phyloP scores from a whole-genome alignment of 345 rosid genomes.

The Kernera saxatilis region DNA sequence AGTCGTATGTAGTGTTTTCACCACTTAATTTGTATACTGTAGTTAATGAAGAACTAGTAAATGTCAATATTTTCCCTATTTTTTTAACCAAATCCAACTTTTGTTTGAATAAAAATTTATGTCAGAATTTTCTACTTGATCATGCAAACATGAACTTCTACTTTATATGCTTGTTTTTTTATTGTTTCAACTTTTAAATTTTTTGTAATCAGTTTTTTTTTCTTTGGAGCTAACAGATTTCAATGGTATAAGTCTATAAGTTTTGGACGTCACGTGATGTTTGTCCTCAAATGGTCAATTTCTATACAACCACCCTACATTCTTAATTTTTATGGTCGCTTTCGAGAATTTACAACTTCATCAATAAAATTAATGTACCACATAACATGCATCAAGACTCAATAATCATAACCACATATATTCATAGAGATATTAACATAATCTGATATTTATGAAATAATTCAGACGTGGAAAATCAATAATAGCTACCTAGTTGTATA shows the following conservation, averaged over 20 bases:
- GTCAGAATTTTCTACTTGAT: not conserved
- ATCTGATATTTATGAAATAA: not conserved
- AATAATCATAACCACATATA: not conserved
- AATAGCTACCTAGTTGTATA: not conserved
- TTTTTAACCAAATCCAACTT: no score
- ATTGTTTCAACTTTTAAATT: not conserved
- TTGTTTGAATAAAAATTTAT: not conserved
- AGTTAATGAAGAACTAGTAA: no score
- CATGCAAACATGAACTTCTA: not conserved
- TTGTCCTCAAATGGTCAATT: not conserved
- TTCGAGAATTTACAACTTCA: not conserved
- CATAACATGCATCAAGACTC: slow-evolving; percentile 4
- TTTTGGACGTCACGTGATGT: slow-evolving; percentile 7
- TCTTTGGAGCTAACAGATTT: not conserved
- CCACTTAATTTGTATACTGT: no score
- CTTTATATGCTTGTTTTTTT: not conserved
- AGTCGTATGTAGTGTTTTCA: no score
- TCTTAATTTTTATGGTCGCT: not conserved
- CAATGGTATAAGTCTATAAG: not conserved
- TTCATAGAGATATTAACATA: not conserved
- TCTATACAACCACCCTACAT: not conserved
- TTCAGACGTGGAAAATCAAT: not conserved
- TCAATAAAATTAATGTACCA: not conserved
- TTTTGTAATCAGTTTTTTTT: not conserved
- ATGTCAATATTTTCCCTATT: not conserved